A percentile compares a stretch with the other conserved stretches of the same genome.
Evolutionary conservation across 768 basidiomycete genomes (phyloP).

Genomic region (Hortiboletus campestris): DNA sequence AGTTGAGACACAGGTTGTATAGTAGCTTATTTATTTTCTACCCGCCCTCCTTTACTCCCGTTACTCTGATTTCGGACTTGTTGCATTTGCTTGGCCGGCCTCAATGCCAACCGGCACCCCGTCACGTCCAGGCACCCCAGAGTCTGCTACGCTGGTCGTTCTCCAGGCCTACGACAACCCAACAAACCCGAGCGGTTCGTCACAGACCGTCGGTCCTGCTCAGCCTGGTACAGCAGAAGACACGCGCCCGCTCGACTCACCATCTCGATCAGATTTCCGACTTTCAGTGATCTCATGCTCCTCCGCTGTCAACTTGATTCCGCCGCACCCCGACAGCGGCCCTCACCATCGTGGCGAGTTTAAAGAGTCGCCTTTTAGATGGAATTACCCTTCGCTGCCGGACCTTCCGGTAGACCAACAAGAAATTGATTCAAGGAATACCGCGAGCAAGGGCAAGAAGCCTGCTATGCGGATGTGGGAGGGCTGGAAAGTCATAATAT

Average conservation of each 20-base stretch:
- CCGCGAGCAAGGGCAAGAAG: constrained; percentile 1
- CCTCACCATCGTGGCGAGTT: constrained; percentile 18
- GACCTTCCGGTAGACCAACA: constrained; percentile 16
- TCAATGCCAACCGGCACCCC: constrained; percentile 12
- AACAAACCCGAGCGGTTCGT: neutral
- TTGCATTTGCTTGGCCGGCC: neutral
- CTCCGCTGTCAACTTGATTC: constrained; percentile 25
- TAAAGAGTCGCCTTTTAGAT: constrained; percentile 30
- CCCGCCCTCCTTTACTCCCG: constrained; percentile 11
- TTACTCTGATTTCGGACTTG: constrained; percentile 7
- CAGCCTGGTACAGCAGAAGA: constrained; percentile 3
- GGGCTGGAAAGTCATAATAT: constrained; percentile 55
- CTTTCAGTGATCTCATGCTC: constrained; percentile 25
- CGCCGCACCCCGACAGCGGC: constrained; percentile 9
- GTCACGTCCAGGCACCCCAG: constrained; percentile 19
- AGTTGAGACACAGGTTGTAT: neutral
- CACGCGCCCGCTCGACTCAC: constrained; percentile 9
- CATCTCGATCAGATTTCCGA: constrained; percentile 21
- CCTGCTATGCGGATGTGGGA: constrained; percentile 31
- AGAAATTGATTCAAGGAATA: neutral
- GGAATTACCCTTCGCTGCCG: constrained; percentile 27
- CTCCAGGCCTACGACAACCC: constrained; percentile 23
- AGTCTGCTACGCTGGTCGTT: constrained; percentile 31
- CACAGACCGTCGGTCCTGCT: neutral
- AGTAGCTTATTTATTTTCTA: constrained; percentile 15